Conservation (phyloP, 768 basidiomycete species). For the Phylloporus rhodoxanthus region DNA sequence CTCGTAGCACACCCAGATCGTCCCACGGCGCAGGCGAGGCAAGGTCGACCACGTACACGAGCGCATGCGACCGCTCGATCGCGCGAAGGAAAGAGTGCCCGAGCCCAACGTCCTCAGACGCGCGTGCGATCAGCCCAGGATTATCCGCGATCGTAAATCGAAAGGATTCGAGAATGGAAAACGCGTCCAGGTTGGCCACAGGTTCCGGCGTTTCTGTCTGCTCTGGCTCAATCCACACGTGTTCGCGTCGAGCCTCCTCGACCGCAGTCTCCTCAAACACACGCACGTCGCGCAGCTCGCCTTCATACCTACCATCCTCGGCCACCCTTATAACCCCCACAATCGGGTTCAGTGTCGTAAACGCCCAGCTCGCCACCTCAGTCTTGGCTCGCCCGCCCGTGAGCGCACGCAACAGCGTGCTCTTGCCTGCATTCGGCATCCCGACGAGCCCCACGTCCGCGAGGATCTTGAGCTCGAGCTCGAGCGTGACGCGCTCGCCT, state of each 20-base stretch:
- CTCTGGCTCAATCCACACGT: conserved; percentile 17
- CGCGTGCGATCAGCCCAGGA: conserved; percentile 81
- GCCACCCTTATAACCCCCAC: conserved; percentile 84
- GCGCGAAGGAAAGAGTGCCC: conserved; percentile 92
- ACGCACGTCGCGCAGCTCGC: conserved; percentile 41
- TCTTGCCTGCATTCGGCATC: conserved; percentile 92
- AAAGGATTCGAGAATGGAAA: conserved; percentile 64
- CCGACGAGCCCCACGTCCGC: conserved; percentile 97
- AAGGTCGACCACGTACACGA: conserved; percentile 91
- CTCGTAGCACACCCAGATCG: conserved; percentile 62
- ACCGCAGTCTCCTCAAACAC: conserved; percentile 64
- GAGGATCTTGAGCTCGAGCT: conserved; percentile 86
- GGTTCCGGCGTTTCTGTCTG: not conserved
- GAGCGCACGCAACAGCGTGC: conserved; percentile 83
- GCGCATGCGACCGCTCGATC: conserved; percentile 85
- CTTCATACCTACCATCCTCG: conserved; percentile 72
- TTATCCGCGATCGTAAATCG: conserved; percentile 97
- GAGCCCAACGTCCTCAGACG: conserved; percentile 85
- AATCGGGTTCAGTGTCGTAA: conserved; percentile 93
- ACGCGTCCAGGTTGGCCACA: conserved; percentile 32
- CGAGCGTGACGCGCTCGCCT: conserved; percentile 71
- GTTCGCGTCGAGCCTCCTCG: conserved; percentile 44
- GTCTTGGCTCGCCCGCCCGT: conserved; percentile 81
- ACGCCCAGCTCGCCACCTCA: conserved; percentile 85
- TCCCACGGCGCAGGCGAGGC: conserved; percentile 68